phyloP scores from a whole-genome alignment of 1,139 yeast species.

The Meyerozyma carpophila region DNA sequence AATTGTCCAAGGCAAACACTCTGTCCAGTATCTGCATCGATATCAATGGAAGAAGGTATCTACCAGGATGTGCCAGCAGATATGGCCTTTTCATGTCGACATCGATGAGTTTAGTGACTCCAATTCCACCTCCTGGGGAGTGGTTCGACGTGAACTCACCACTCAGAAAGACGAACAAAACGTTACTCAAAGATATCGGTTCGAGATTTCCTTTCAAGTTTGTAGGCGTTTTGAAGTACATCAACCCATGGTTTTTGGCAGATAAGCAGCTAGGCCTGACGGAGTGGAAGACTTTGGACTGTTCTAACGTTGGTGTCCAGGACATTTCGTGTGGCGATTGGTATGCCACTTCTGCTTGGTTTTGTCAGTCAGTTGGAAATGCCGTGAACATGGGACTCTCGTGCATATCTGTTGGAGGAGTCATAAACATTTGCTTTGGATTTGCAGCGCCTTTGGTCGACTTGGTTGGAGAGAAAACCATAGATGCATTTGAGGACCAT shows the following conservation, averaged over 20 bases:
- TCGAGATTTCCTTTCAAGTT: conserved; percentile 12
- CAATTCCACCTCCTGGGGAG: not conserved
- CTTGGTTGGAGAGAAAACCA: not conserved
- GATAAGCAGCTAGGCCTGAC: conserved; percentile 7
- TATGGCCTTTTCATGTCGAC: conserved; percentile 17
- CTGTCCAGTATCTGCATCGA: conserved; percentile 13
- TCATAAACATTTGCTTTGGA: not conserved
- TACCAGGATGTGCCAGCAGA: conserved; percentile 12
- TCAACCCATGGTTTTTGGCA: conserved; percentile 11
- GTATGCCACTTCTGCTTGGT: conserved; percentile 17
- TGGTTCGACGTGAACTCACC: not conserved
- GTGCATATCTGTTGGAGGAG: conserved; percentile 5
- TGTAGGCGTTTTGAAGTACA: conserved; percentile 15
- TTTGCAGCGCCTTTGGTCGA: not conserved
- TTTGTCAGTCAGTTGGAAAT: conserved; percentile 22
- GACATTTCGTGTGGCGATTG: conserved; percentile 9
- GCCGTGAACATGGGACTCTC: conserved; percentile 16
- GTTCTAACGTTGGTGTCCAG: conserved; percentile 24
- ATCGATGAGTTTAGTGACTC: conserved; percentile 1
- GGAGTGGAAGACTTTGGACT: conserved; percentile 14
- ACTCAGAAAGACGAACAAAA: conserved; percentile 3
- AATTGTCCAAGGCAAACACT: conserved; percentile 6
- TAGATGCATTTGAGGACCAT: not conserved
- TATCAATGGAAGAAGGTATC: conserved; percentile 23
- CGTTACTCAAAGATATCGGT: conserved; percentile 8